A percentile compares a stretch with the other conserved stretches of the same genome.
Conservation (phyloP, 306 rosid species). For the Medicago ruthenica region DNA sequence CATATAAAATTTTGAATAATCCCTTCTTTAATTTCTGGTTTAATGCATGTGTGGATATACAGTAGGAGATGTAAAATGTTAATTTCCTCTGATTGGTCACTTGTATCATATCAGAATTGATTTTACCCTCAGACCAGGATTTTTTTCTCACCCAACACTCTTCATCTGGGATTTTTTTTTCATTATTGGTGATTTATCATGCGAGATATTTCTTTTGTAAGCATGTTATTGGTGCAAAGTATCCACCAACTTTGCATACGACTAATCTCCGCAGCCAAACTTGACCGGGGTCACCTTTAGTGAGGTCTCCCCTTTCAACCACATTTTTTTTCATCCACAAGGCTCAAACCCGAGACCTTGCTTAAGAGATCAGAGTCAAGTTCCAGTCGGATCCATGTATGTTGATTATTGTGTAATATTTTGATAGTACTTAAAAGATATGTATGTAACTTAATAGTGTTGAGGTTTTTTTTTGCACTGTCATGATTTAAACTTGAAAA, state of each 20-base stretch:
- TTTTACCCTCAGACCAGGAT: neutral
- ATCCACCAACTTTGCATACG: too few relatives aligned
- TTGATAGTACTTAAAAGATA: neutral
- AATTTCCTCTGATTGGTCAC: neutral
- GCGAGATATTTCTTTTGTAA: too few relatives aligned
- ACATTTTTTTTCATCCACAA: too few relatives aligned
- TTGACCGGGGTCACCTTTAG: too few relatives aligned
- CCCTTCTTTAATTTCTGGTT: slow-evolving; percentile 31
- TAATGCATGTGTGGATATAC: slow-evolving; percentile 22
- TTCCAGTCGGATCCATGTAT: too few relatives aligned
- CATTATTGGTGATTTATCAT: neutral
- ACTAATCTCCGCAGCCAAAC: too few relatives aligned
- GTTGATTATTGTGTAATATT: neutral
- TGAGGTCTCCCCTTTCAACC: too few relatives aligned
- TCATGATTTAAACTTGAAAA: neutral
- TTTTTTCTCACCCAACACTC: neutral
- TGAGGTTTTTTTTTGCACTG: neutral
- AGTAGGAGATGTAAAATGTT: neutral
- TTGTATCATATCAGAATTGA: neutral
- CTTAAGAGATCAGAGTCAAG: too few relatives aligned
- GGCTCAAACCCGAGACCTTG: too few relatives aligned
- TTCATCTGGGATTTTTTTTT: neutral
- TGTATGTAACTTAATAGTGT: neutral
- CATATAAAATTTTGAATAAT: slow-evolving; percentile 31
- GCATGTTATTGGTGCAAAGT: too few relatives aligned